Evolutionary conservation across 1,139 yeast species (phyloP), one percentile per base, ranked within the genome.

Genomic region (Cylindricascospora bacillispora): DNA sequence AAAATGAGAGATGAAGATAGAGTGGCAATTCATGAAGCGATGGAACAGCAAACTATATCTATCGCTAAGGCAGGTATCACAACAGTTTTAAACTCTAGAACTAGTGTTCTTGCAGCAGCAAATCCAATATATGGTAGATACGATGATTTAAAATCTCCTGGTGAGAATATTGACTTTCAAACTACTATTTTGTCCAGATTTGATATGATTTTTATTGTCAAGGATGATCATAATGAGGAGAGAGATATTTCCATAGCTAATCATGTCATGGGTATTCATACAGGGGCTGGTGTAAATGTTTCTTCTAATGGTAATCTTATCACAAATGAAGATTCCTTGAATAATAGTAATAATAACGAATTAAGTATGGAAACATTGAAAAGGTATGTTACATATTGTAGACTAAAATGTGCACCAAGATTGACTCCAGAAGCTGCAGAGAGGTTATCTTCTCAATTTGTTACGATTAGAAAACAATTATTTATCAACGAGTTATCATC

Each of bases 31-130:
- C 99, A 89, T 57, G 99, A 89, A 65, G 98, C 98, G 6, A 89
- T 89, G 99, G 99, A 89, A 62, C 99, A 89, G 59, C 99, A 89
- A 59, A 89, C 98, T 1, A 89, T 89, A 42, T 86, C 97, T n/a
- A 85, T 89, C 54, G 98, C 98, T 27, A 89, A 89, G 56, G 99
- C 99, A 6, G 99, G 99, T 56, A 89, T 89, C 45, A 89, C 97
- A 3, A 92, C 99, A 0, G 85, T 89, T 34, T 67, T 89, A 42
- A 89, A 89, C 55, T 86, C 98, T 2, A 70, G 99, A 60, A 89
- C 98, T 1, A 77, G 94, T 24, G 98, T 92, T 1, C 63, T 92
- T 30, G 98, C 98, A 0, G 98, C 98, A 15, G 98, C 98, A 4
- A 92, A 92, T 56, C 99, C 99, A 5, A 75, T 85, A 19, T 89